phyloP scores from a whole-genome alignment of 208 protist genomes.

The Polymyxa betae region DNA sequence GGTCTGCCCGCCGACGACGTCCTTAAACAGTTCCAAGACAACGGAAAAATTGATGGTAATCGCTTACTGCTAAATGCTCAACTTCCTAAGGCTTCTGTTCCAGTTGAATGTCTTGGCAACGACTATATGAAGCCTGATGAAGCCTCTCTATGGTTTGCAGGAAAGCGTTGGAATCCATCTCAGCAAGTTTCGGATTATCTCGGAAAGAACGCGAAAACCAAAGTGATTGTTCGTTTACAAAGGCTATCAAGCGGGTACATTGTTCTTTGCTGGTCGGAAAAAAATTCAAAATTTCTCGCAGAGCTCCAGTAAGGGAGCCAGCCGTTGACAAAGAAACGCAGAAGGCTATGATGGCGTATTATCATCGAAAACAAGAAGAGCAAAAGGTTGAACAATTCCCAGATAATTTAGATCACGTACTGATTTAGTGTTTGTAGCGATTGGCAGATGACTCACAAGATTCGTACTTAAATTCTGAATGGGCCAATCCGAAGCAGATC shows the following conservation, averaged over 20 bases:
- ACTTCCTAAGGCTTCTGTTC: background rate
- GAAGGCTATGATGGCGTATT: conserved; percentile 69
- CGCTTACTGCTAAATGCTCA: background rate
- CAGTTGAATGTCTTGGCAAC: background rate
- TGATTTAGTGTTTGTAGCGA: conserved; percentile 43
- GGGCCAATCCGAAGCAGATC: conserved; percentile 49
- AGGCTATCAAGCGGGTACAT: conserved; percentile 24
- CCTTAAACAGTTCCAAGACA: background rate
- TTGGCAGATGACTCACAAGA: conserved; percentile 63
- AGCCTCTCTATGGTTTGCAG: conserved; percentile 64
- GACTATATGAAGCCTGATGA: conserved; percentile 56
- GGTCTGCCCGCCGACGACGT: conserved; percentile 43
- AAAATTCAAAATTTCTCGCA: background rate
- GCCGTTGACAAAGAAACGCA: conserved; percentile 66
- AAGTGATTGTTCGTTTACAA: conserved; percentile 64
- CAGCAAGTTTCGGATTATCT: conserved; percentile 17
- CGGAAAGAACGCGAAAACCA: conserved; percentile 65
- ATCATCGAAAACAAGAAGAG: conserved; percentile 66
- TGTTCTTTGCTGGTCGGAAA: background rate
- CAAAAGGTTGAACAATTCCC: background rate
- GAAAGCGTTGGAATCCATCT: conserved; percentile 39
- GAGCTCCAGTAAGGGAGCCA: conserved; percentile 57
- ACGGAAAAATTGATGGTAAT: background rate
- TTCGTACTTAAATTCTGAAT: conserved; percentile 57
- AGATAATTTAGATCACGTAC: conserved; percentile 1